A percentile compares a stretch with the other conserved stretches of the same genome.
Evolutionary conservation across 257 asterid species (phyloP).

Genomic region (Nyctanthes arbortristis): DNA sequence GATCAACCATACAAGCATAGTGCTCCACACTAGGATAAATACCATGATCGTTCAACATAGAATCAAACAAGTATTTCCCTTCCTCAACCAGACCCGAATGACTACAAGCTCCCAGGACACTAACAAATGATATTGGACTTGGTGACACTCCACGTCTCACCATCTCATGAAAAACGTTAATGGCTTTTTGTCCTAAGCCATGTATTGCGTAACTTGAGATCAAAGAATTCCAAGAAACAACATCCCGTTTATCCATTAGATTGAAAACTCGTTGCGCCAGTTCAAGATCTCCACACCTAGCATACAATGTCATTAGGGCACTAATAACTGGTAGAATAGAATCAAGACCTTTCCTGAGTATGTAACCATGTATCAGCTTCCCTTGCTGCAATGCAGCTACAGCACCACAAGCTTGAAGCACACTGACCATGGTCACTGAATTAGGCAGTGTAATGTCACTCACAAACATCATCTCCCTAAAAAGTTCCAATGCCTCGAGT

Average conservation of each 20-base stretch:
- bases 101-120: slow-evolving; percentile 89
- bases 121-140: slow-evolving; percentile 71
- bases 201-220: slow-evolving; percentile 74
- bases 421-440: slow-evolving; percentile 94
- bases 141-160: slow-evolving; percentile 58
- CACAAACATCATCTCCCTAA: slow-evolving; percentile 62
- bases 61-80: slow-evolving; percentile 60
- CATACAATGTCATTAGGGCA: slow-evolving; percentile 78
- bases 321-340: slow-evolving; percentile 73
- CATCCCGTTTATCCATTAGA: slow-evolving; percentile 68
- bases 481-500: slow-evolving; percentile 65
- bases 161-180: slow-evolving; percentile 62
- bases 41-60: slow-evolving; percentile 53
- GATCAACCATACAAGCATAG: slow-evolving; percentile 90
- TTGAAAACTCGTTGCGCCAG: slow-evolving; percentile 52
- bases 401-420: slow-evolving; percentile 83
- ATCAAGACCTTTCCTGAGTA: slow-evolving; percentile 82
- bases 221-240: slow-evolving; percentile 86
- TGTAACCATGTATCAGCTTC: slow-evolving; percentile 72
- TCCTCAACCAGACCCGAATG: slow-evolving; percentile 85
- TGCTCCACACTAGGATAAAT: slow-evolving; percentile 73
- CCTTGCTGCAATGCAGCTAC: slow-evolving; percentile 86
- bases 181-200: slow-evolving; percentile 71
- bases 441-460: slow-evolving; percentile 58
- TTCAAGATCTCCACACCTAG: slow-evolving; percentile 73